phyloP scores from a whole-genome alignment of 2,329 filamentous ascomycete species.

The Herpomyces periplanetae region DNA sequence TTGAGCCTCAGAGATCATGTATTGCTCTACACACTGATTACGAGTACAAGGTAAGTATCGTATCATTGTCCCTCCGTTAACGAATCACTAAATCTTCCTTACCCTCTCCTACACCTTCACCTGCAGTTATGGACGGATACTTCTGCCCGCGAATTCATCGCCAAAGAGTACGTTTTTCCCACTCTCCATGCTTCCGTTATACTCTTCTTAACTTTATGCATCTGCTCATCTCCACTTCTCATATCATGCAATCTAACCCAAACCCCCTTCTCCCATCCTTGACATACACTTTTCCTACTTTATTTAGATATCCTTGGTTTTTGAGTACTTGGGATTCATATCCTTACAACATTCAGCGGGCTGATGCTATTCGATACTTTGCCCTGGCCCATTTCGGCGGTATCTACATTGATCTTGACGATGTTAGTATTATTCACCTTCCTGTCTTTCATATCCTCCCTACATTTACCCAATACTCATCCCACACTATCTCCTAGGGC shows the following conservation, averaged over 20 bases:
- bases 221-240: too few relatives aligned
- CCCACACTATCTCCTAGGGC: slow-evolving; percentile 10
- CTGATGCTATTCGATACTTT: slow-evolving; percentile 43
- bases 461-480: slow-evolving; percentile 1
- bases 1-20: slow-evolving; percentile 21
- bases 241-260: too few relatives aligned
- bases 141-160: slow-evolving; percentile 26
- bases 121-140: slow-evolving; percentile 32
- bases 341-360: slow-evolving; percentile 31
- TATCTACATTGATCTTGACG: slow-evolving; percentile 42
- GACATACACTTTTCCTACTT: slow-evolving; percentile 1
- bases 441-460: slow-evolving; percentile 3
- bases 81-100: background rate
- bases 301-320: slow-evolving; percentile 28
- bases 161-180: slow-evolving; percentile 11
- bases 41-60: slow-evolving; percentile 21
- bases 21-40: slow-evolving; percentile 24
- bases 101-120: too few relatives aligned
- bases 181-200: too few relatives aligned
- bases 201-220: too few relatives aligned
- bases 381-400: slow-evolving; percentile 35
- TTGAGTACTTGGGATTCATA: slow-evolving; percentile 32
- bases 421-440: slow-evolving; percentile 9
- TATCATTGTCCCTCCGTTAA: slow-evolving; percentile 1
- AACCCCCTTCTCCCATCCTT: too few relatives aligned